Base-by-base conservation (phyloP, 2,329 filamentous ascomycete genomes). In the Arthrobotrys pseudoclavata region DNA sequence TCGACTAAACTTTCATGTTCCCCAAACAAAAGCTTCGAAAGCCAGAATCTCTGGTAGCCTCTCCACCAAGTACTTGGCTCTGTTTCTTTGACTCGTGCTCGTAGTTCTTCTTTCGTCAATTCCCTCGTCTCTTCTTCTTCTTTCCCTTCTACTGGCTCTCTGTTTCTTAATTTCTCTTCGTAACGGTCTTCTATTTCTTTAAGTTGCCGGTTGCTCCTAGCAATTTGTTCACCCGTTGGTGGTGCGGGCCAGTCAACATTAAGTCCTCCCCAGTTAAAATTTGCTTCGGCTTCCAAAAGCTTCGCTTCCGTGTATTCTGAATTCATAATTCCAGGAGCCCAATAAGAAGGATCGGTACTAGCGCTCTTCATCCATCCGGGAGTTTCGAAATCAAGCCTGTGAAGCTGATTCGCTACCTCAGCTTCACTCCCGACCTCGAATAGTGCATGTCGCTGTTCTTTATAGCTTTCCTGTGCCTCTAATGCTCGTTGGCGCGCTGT, bases 21-120 rank as follows among this genome's bases (percentile, higher is more conserved):
- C 15, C 64, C 57, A 50, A 76, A 66, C 40, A 69, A 45, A n/a
- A 76, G 20, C 22, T 52, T 64, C 64, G 47, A 69, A 9, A 76
- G n/a, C 71, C 71, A 69, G 3, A 31, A 50, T 24, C 71, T 64
- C 31, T 29, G 31, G 26, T 57, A 63, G 4, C 42, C 20, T n/a
- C 31, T 48, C 53, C 53, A 62, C 52, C 53, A 63, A 18, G 50
- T 20, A 20, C 31, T 42, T 26, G 48, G 29, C 22, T 20, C 70
- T 10, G 4, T 47, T 37, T n/a, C 22, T 47, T 50, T 18, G 20
- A 29, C 29, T 24, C 2, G 48, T 5, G 20, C 22, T 47, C n/a
- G 22, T 18, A 37, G 0, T 18, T 61, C 22, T 18, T 50, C 48
- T 15, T 64, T 31, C 2, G 37, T 57, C 3, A 15, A 9, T 26